A percentile compares a stretch with the other conserved stretches of the same genome.
These are phyloP conservation scores for Ophiostoma angusticollis DNA, from an alignment of 2,329 filamentous ascomycete genomes.

Conservation along the genomic window DNA sequence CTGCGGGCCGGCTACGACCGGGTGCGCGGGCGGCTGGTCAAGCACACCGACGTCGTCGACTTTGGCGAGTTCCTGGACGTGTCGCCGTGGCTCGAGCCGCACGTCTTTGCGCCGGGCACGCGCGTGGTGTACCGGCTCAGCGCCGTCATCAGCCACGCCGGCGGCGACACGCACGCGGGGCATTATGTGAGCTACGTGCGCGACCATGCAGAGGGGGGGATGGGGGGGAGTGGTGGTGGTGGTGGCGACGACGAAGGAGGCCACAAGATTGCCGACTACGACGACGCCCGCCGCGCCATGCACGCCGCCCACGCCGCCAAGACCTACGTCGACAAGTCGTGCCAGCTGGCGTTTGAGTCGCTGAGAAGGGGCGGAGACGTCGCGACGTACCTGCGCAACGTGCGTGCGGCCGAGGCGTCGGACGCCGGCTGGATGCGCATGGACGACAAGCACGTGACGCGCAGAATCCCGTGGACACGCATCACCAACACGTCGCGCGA, in stretches of 20 bases:
- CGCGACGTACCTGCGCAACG: too few species aligned
- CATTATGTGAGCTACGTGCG: constrained; percentile 12
- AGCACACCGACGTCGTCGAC: constrained; percentile 2
- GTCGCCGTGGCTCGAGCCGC: constrained; percentile 10
- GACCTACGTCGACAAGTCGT: neutral
- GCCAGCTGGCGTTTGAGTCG: neutral
- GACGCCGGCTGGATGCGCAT: constrained; percentile 7
- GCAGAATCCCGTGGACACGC: neutral
- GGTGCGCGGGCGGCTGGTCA: neutral
- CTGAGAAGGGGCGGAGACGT: neutral
- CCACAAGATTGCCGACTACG: too few species aligned
- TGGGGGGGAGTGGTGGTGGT: neutral
- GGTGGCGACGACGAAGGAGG: neutral
- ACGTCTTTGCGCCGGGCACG: constrained; percentile 5
- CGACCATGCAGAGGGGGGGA: neutral
- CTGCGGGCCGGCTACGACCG: neutral
- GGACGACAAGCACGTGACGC: neutral
- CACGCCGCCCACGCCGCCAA: neutral
- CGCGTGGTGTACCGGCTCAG: constrained; percentile 10
- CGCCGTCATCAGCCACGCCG: constrained; percentile 10
- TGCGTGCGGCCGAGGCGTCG: neutral
- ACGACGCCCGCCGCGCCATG: constrained; percentile 2
- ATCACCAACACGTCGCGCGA: constrained; percentile 9
- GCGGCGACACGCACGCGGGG: neutral
- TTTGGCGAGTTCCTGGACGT: constrained; percentile 12